phyloP scores from a whole-genome alignment of 2,329 filamentous ascomycete genomes.

The Pestalotiopsis sp. region DNA sequence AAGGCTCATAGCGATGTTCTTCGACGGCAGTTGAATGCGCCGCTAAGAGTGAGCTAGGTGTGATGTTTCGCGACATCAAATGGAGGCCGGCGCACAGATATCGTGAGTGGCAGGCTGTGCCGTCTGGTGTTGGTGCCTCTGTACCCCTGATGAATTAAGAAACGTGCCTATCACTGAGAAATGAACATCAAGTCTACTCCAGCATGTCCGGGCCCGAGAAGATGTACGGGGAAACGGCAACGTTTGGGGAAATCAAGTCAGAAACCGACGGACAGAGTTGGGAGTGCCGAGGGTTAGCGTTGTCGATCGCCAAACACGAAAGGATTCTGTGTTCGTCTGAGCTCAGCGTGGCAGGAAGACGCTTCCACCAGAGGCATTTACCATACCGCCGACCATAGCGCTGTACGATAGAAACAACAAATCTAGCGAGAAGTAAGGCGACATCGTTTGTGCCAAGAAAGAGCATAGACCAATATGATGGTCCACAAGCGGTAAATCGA shows the following conservation, averaged over 20 bases:
- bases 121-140: not conserved
- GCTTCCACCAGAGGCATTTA: not conserved
- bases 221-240: not conserved
- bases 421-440: not conserved
- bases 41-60: not conserved
- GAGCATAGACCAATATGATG: too few species aligned
- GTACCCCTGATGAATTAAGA: too few species aligned
- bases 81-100: not conserved
- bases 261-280: not conserved
- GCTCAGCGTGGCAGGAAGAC: not conserved
- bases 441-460: too few species aligned
- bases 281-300: not conserved
- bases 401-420: not conserved
- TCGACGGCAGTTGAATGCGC: not conserved
- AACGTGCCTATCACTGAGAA: too few species aligned
- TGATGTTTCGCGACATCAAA: not conserved
- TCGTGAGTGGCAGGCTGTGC: not conserved
- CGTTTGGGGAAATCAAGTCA: not conserved
- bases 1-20: conserved; percentile 20
- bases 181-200: too few species aligned
- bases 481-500: too few species aligned
- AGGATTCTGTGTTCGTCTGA: not conserved
- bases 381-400: not conserved
- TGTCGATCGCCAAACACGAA: not conserved
- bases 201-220: too few species aligned